Evolutionary conservation across 176 grass and related monocot genomes (phyloP), one percentile per base, ranked within the genome.

Genomic region (Pontederia crassipes): DNA sequence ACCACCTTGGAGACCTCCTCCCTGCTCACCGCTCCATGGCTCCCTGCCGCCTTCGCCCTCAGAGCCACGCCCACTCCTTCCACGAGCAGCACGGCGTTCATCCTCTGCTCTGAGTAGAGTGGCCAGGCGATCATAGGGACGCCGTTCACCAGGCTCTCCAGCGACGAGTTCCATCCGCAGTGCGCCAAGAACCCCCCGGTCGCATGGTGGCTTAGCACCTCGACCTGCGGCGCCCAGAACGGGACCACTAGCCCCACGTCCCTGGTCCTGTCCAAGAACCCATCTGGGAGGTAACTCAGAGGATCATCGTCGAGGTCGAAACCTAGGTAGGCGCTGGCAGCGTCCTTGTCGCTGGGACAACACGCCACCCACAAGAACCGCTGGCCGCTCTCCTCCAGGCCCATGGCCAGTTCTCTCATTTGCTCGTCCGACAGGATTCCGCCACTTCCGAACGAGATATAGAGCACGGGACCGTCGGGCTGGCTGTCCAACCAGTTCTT

Each of bases 121-220:
- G 62, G 62, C 62, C 62, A 65, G 12, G 62, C 62, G 62, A 65
- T 65, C 46, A 65, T 50, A 10, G 62, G 62, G 46, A 65, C 62
- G 45, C 62, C 63, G 18, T 49, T 51, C 5, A 28, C 12, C 10
- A 66, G 8, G 63, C 63, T 66, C 63, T 66, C 63, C 46, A 66
- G 63, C 17, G 48, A 27, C 20, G 63, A 66, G 46, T 66, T 66
- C 63, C 63, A 66, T 1, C 63, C 63, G 48, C 63, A 66, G 16
- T 66, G 63, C 17, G 46, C 26, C 63, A 66, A 49, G 47, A 51
- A 66, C 8, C 11, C 63, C 0, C n/a, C 48, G 4, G 48, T 51
- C 3, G 63, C 46, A 0, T 17, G 47, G 9, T 66, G 63, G 45
- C 11, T 20, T 11, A 65, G 17, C 45, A 65, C 47, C 10, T 16